A percentile compares a stretch with the other conserved stretches of the same genome.
phyloP scores from a whole-genome alignment of 2,329 filamentous ascomycete species.

The Camillea tinctor region DNA sequence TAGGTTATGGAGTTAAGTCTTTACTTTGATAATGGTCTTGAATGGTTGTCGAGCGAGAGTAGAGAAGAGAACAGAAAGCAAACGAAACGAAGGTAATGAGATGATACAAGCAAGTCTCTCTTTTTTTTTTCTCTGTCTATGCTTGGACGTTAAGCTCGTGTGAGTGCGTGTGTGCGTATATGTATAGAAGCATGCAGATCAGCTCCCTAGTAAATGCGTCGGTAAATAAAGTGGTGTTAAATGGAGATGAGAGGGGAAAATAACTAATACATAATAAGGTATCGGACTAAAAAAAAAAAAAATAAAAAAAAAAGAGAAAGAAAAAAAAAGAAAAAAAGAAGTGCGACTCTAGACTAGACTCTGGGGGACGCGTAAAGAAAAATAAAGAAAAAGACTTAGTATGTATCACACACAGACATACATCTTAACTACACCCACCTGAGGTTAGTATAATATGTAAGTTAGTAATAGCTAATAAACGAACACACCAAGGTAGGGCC shows the following conservation, averaged over 20 bases:
- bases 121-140: too few species aligned
- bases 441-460: neutral
- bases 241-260: conserved; percentile 1
- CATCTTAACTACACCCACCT: neutral
- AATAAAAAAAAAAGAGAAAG: conserved; percentile 1
- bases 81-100: neutral
- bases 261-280: conserved; percentile 1
- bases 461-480: neutral
- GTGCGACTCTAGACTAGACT: conserved; percentile 5
- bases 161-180: neutral
- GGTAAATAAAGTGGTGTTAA: neutral
- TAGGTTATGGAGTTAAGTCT: too few species aligned
- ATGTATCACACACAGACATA: neutral
- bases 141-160: neutral
- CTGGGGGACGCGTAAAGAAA: conserved; percentile 1
- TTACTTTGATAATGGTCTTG: too few species aligned
- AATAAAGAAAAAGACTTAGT: neutral
- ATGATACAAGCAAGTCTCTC: neutral
- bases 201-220: neutral
- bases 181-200: neutral
- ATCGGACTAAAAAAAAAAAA: conserved; percentile 1
- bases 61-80: neutral
- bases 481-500: neutral
- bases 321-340: conserved; percentile 2
- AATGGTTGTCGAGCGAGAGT: neutral